Percentiles rank a stretch among this genome's conserved stretches.
Conservation (phyloP, 192 early-diverging fungal species). For the Coemansia sp. region DNA sequence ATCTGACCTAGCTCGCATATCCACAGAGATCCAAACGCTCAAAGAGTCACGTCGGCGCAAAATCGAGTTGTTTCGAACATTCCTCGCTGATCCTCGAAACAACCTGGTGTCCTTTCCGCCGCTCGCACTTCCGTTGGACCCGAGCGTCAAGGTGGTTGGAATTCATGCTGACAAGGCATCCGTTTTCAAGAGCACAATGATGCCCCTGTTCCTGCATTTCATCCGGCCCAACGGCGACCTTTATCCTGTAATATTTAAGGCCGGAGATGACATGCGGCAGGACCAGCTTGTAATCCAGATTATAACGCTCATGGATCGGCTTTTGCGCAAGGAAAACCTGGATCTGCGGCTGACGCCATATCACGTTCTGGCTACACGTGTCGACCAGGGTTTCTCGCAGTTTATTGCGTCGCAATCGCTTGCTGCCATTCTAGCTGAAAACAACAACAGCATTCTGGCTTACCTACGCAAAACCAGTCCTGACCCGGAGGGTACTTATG, state of each 20-base stretch:
- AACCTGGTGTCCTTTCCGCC: slow-evolving; percentile 77
- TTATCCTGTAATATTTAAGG: slow-evolving; percentile 97
- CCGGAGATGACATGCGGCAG: slow-evolving; percentile 94
- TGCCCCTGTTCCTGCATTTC: slow-evolving; percentile 87
- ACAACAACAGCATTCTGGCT: slow-evolving; percentile 75
- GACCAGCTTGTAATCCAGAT: slow-evolving; percentile 99
- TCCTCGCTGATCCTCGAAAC: slow-evolving; percentile 82
- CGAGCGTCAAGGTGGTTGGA: slow-evolving; percentile 82
- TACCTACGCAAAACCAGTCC: slow-evolving; percentile 78
- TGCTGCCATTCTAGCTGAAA: slow-evolving; percentile 84
- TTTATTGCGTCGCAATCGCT: slow-evolving; percentile 89
- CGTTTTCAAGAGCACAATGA: slow-evolving; percentile 89
- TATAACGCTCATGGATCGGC: slow-evolving; percentile 94
- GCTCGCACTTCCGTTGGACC: slow-evolving; percentile 87
- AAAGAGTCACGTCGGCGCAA: slow-evolving; percentile 88
- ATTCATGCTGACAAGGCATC: slow-evolving; percentile 76
- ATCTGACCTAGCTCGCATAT: slow-evolving; percentile 66
- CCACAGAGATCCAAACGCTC: slow-evolving; percentile 67
- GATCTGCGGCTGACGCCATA: slow-evolving; percentile 92
- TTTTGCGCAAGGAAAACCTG: slow-evolving; percentile 93
- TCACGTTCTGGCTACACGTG: slow-evolving; percentile 92
- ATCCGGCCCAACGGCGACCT: slow-evolving; percentile 76
- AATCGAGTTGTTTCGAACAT: slow-evolving; percentile 77
- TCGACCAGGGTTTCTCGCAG: slow-evolving; percentile 94
- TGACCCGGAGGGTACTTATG: slow-evolving; percentile 62